Conservation (phyloP, 768 basidiomycete genomes). For the Galerina marginata region DNA sequence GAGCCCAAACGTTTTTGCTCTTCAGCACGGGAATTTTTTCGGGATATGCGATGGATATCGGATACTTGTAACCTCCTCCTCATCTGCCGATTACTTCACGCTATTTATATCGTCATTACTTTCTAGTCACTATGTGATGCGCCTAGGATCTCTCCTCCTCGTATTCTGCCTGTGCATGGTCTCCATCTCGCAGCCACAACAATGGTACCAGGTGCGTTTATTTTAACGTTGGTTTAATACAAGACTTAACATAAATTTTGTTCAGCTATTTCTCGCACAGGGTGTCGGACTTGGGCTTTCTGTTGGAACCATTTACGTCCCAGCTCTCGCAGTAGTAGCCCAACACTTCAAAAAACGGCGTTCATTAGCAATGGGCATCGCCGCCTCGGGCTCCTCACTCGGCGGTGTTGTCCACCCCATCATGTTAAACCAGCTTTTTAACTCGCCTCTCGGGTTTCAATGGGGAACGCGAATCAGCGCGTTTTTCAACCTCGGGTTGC, state of each 20-base stretch:
- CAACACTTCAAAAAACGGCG: constrained; percentile 50
- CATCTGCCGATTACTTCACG: constrained; percentile 17
- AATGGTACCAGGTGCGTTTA: not conserved
- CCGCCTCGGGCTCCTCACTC: constrained; percentile 29
- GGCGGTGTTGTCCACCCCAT: constrained; percentile 50
- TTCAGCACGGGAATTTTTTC: constrained; percentile 28
- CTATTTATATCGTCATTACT: not conserved
- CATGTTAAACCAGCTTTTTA: constrained; percentile 55
- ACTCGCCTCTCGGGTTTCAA: constrained; percentile 46
- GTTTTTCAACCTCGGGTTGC: constrained; percentile 39
- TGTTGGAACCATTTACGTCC: constrained; percentile 48
- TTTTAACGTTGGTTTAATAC: too few species aligned
- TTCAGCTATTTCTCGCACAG: constrained; percentile 50
- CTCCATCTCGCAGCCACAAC: constrained; percentile 5
- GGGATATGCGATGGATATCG: constrained; percentile 37
- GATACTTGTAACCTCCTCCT: constrained; percentile 36
- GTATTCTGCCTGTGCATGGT: constrained; percentile 9
- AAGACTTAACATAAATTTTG: not conserved
- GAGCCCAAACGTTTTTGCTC: constrained; percentile 34
- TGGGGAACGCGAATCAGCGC: constrained; percentile 52
- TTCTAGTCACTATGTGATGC: not conserved
- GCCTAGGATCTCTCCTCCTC: not conserved
- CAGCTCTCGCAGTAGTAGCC: constrained; percentile 47
- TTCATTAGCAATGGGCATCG: constrained; percentile 50
- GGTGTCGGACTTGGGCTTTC: constrained; percentile 54